Conservation (phyloP, 805 yeast genomes). For the Candida saitoana region DNA sequence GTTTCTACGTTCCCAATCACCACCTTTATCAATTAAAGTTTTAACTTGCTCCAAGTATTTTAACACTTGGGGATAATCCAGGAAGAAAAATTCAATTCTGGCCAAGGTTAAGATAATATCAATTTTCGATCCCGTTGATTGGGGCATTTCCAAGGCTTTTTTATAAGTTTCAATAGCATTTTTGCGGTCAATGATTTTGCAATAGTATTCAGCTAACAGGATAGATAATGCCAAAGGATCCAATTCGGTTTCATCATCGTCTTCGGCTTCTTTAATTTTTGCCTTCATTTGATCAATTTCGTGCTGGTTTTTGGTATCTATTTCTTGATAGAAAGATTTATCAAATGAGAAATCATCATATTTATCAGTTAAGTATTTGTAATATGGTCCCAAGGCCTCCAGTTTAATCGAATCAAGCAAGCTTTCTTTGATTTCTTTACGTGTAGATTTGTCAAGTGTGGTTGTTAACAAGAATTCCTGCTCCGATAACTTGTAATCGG, state of each 20-base stretch:
- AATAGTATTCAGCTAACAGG: conserved; percentile 82
- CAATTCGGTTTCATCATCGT: conserved; percentile 80
- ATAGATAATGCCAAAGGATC: conserved; percentile 75
- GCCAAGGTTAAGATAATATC: conserved; percentile 79
- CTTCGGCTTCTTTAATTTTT: conserved; percentile 50
- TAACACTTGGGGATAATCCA: conserved; percentile 66
- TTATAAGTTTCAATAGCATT: conserved; percentile 65
- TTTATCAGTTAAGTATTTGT: conserved; percentile 49
- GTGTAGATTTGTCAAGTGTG: conserved; percentile 16
- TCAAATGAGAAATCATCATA: conserved; percentile 53
- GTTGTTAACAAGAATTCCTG: conserved; percentile 59
- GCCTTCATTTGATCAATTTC: conserved; percentile 51
- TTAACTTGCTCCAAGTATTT: conserved; percentile 72
- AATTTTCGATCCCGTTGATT: conserved; percentile 85
- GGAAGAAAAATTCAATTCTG: conserved; percentile 85
- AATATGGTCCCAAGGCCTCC: conserved; percentile 78
- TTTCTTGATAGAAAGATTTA: conserved; percentile 46
- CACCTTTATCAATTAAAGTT: conserved; percentile 85
- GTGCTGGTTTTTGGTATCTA: conserved; percentile 52
- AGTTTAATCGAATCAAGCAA: conserved; percentile 52
- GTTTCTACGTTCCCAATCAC: conserved; percentile 99
- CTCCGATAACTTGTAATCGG: conserved; percentile 81
- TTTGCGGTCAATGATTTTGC: conserved; percentile 74
- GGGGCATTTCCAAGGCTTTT: conserved; percentile 73
- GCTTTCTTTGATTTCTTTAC: conserved; percentile 41